Base-by-base conservation (phyloP, 73 alveolate genomes). In the Paramecium pentaurelia region DNA sequence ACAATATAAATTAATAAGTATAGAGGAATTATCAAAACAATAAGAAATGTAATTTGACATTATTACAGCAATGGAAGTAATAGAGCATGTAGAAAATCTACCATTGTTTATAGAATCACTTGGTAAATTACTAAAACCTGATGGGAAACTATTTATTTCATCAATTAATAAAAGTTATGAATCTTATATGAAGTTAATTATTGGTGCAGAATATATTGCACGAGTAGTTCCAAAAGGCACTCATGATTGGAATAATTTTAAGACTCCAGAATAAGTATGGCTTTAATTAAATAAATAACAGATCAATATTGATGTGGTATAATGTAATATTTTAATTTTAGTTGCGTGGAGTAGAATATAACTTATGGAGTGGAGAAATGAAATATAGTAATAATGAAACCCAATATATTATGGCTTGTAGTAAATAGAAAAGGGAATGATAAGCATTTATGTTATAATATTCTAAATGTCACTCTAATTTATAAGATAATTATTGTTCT, bases 91-190 rank as follows among this genome's bases (percentile, higher is more conserved):
- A 4, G 88, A 77, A 42, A 93, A 95, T 38, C 93, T 90, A 20
- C 88, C 93, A 3, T 59, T 49, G n/a, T 97, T 97, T 75, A 71
- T 97, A 7, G 45, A 86, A 36, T 90, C 60, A 16, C 40, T 96
- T 32, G 44, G 92, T 7, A 60, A 95, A 40, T 58, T 86, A 16
- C 93, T 96, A 5, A 18, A 36, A 32, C 93, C 97, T 6, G 96
- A 92, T 25, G 99, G 99, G 7, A 75, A 80, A 32, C 60, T 97
- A 64, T 94, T 97, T 77, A 36, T 97, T 30, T 93, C 97, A 1
- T 95, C 99, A 2, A 95, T 97, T 38, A 96, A 95, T 28, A 95
- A 92, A 85, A 97, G 98, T 16, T 75, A 93, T 20, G 99, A 97
- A 68, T 77, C 97, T 11, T 97, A 93, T 59, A 86, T 95, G 92